These are phyloP conservation scores for Myxozyma melibiosi DNA, from an alignment of 805 yeast genomes.

Conservation along the genomic window DNA sequence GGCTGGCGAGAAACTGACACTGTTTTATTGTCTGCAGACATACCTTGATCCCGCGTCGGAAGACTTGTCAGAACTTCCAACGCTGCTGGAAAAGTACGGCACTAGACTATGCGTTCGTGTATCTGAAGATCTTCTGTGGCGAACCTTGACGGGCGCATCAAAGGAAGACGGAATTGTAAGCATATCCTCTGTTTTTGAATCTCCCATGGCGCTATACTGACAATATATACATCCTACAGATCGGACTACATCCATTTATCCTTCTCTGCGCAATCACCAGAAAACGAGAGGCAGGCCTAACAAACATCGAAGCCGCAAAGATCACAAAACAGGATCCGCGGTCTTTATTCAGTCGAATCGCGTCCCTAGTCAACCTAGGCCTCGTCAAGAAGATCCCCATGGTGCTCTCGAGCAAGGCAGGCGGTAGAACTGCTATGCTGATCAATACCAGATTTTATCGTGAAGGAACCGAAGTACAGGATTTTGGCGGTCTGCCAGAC, in stretches of 20 bases:
- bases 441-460: constrained; percentile 40
- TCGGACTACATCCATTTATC: constrained; percentile 46
- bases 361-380: constrained; percentile 40
- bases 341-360: constrained; percentile 44
- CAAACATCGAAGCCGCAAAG: constrained; percentile 43
- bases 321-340: constrained; percentile 48
- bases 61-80: constrained; percentile 19
- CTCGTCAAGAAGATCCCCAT: constrained; percentile 43
- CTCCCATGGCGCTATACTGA: not conserved
- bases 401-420: constrained; percentile 32
- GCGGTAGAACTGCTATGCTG: constrained; percentile 41
- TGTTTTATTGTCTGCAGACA: constrained; percentile 28
- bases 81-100: constrained; percentile 26
- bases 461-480: not conserved
- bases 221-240: constrained; percentile 16
- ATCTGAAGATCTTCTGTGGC: constrained; percentile 43
- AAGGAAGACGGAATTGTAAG: constrained; percentile 37
- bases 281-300: constrained; percentile 45
- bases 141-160: constrained; percentile 42
- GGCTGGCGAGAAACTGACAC: constrained; percentile 33
- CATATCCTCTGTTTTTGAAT: not conserved
- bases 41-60: constrained; percentile 6
- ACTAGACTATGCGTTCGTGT: constrained; percentile 36
- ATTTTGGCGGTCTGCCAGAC: not conserved
- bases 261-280: constrained; percentile 46